Evolutionary conservation across 352 stramenopile genomes (phyloP).

Genomic region (Phytopythium kandeliae): DNA sequence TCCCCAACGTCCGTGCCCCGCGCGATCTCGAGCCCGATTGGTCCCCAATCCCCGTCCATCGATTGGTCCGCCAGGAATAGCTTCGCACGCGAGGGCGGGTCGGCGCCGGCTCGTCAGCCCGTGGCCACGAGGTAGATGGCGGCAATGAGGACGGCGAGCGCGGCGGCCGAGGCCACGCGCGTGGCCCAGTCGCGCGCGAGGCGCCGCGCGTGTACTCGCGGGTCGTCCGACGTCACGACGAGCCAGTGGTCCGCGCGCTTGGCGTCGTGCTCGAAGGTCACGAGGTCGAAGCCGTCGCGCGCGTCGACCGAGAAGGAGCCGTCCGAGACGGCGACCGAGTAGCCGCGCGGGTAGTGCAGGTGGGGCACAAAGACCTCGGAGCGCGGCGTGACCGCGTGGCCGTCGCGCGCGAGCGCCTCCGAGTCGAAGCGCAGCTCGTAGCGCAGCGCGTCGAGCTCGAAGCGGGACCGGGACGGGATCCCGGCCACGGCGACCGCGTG

Average conservation of each 20-base stretch:
- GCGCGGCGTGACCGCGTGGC: slow-evolving; percentile 11
- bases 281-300: slow-evolving; percentile 54
- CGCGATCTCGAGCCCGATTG: too few species aligned
- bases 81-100: too few species aligned
- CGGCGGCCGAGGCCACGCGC: slow-evolving; percentile 5
- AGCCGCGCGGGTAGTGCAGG: slow-evolving; percentile 10
- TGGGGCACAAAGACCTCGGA: slow-evolving; percentile 10
- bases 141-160: slow-evolving; percentile 2
- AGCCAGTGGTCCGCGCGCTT: slow-evolving; percentile 22
- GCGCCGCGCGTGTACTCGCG: slow-evolving; percentile 21
- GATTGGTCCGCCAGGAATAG: too few species aligned
- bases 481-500: slow-evolving; percentile 18
- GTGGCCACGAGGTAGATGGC: slow-evolving; percentile 5
- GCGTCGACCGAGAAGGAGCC: slow-evolving; percentile 38
- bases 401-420: slow-evolving; percentile 18
- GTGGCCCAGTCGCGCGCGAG: slow-evolving; percentile 8
- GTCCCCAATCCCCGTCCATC: too few species aligned
- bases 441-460: slow-evolving; percentile 8
- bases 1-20: too few species aligned
- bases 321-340: slow-evolving; percentile 43
- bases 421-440: slow-evolving; percentile 18
- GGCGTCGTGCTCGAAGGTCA: slow-evolving; percentile 53
- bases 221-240: slow-evolving; percentile 40
- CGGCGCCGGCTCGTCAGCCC: background rate
- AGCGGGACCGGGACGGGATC: slow-evolving; percentile 15